phyloP scores from a whole-genome alignment of 2,329 filamentous ascomycete species.

The Phoma sp. region DNA sequence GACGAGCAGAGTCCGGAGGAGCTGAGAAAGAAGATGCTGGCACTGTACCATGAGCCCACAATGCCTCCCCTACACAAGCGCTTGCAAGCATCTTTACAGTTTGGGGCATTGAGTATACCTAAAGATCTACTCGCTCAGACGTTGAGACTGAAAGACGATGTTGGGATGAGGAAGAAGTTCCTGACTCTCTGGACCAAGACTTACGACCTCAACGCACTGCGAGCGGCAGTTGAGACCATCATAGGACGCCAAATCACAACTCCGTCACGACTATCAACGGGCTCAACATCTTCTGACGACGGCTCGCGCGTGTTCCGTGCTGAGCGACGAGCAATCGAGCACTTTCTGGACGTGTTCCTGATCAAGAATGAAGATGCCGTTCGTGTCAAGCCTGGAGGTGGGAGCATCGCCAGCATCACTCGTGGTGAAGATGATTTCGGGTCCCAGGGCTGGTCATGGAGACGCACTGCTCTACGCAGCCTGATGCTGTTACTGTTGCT shows the following conservation, averaged over 20 bases:
- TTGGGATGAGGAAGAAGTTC: slow-evolving; percentile 64
- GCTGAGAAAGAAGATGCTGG: slow-evolving; percentile 58
- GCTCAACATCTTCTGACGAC: slow-evolving; percentile 44
- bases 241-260: slow-evolving; percentile 60
- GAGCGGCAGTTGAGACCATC: slow-evolving; percentile 63
- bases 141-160: slow-evolving; percentile 59
- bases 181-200: slow-evolving; percentile 64
- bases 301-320: slow-evolving; percentile 44
- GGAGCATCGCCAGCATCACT: slow-evolving; percentile 49
- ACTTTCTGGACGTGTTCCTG: slow-evolving; percentile 64
- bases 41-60: slow-evolving; percentile 60
- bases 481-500: slow-evolving; percentile 66
- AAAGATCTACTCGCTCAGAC: slow-evolving; percentile 57
- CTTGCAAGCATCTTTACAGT: slow-evolving; percentile 64
- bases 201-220: slow-evolving; percentile 60
- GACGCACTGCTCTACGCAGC: slow-evolving; percentile 63
- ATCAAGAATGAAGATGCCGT: slow-evolving; percentile 64
- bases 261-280: slow-evolving; percentile 45
- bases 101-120: slow-evolving; percentile 63
- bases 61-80: slow-evolving; percentile 62
- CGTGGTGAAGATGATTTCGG: slow-evolving; percentile 51
- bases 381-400: slow-evolving; percentile 45
- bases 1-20: slow-evolving; percentile 38
- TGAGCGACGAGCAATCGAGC: slow-evolving; percentile 54
- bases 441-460: slow-evolving; percentile 57